phyloP scores from a whole-genome alignment of 2,329 filamentous ascomycete species.

The Clonostachys chloroleuca region DNA sequence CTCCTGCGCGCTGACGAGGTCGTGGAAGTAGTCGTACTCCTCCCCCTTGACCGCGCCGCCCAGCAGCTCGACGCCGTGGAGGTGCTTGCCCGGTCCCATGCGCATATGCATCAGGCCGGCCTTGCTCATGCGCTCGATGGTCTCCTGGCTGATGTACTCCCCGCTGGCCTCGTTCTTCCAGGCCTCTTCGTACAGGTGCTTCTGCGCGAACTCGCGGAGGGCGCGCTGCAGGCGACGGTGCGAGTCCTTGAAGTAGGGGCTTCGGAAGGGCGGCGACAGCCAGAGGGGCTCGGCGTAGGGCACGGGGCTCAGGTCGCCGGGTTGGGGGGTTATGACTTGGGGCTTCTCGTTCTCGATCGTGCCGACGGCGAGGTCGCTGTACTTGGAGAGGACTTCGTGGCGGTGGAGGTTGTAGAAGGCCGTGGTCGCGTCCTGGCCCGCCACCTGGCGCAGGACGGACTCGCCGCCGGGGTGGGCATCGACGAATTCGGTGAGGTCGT shows the following conservation, averaged over 20 bases:
- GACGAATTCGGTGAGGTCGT: constrained; percentile 80
- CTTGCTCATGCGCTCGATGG: constrained; percentile 76
- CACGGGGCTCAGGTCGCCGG: constrained; percentile 70
- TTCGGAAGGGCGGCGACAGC: constrained; percentile 73
- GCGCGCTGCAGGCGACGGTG: constrained; percentile 66
- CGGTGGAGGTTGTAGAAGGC: constrained; percentile 91
- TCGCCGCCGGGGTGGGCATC: constrained; percentile 82
- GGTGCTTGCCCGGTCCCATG: constrained; percentile 75
- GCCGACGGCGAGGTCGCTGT: constrained; percentile 70
- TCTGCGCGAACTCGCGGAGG: constrained; percentile 69
- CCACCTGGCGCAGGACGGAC: constrained; percentile 75
- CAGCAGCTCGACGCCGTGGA: constrained; percentile 68
- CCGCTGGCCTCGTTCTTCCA: constrained; percentile 72
- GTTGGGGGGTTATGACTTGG: constrained; percentile 63
- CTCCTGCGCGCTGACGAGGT: constrained; percentile 73
- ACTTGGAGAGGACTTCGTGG: constrained; percentile 83
- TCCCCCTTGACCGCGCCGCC: constrained; percentile 68
- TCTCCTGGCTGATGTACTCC: constrained; percentile 62
- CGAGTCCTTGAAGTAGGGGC: constrained; percentile 75
- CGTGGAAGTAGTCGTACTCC: constrained; percentile 86
- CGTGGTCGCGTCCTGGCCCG: constrained; percentile 74
- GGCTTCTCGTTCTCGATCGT: constrained; percentile 71
- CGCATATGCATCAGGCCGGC: constrained; percentile 76
- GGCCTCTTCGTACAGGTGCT: constrained; percentile 68
- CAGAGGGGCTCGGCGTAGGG: constrained; percentile 85